Evolutionary conservation across 2,329 filamentous ascomycete genomes (phyloP).

Genomic region (Orbilia brochopaga): DNA sequence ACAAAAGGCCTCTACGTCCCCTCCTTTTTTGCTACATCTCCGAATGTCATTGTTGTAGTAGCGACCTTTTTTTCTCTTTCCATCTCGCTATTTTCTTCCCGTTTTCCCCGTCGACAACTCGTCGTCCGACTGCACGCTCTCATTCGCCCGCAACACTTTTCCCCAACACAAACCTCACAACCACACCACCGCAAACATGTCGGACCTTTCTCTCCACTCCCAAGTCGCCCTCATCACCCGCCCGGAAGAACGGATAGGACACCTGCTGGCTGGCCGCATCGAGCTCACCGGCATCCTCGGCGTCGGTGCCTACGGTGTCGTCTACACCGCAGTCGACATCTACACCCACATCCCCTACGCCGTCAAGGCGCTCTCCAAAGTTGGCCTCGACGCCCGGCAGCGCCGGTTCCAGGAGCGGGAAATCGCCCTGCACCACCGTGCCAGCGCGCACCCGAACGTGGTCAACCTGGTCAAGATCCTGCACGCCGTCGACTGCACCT

Average conservation of each 20-base stretch:
- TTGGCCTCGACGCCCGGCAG: constrained; percentile 86
- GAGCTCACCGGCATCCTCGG: constrained; percentile 85
- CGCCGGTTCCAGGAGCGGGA: constrained; percentile 89
- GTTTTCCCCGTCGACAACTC: constrained; percentile 57
- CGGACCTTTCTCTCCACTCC: constrained; percentile 53
- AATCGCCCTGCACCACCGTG: constrained; percentile 87
- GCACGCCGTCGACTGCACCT: constrained; percentile 89
- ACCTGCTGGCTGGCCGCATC: constrained; percentile 79
- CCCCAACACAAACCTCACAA: constrained; percentile 29
- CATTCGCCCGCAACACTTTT: constrained; percentile 34
- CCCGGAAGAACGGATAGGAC: constrained; percentile 85
- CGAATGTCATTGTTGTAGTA: constrained; percentile 50
- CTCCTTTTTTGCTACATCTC: not conserved
- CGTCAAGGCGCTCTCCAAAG: constrained; percentile 95
- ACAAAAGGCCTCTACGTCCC: constrained; percentile 21
- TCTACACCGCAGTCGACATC: constrained; percentile 87
- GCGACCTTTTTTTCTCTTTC: constrained; percentile 48
- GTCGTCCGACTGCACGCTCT: constrained; percentile 12
- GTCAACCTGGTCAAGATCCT: constrained; percentile 93
- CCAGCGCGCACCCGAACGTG: constrained; percentile 88
- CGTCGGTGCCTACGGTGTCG: constrained; percentile 93
- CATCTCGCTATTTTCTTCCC: not conserved
- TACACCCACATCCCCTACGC: constrained; percentile 83
- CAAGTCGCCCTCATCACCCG: constrained; percentile 52
- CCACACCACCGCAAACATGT: constrained; percentile 46